These are phyloP conservation scores for Annulohypoxylon bovei DNA, from an alignment of 495 filamentous ascomycete species.

Conservation along the genomic window DNA sequence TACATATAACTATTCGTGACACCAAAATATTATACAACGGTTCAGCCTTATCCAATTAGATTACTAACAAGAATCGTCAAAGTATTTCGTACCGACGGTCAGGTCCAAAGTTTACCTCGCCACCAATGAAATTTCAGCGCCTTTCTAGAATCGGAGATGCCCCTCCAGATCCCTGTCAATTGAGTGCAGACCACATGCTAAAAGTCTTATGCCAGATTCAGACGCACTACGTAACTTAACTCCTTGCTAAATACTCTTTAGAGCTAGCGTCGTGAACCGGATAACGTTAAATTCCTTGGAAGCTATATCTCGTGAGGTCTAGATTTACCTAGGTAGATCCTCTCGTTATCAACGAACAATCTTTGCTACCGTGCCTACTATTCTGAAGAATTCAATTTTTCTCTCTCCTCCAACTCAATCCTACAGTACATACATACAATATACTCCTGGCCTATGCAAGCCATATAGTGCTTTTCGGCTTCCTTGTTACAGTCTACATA, in stretches of 20 bases:
- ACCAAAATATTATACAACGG: slow-evolving; percentile 25
- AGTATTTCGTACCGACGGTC: slow-evolving; percentile 2
- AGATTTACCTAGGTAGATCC: neutral
- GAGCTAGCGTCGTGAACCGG: slow-evolving; percentile 13
- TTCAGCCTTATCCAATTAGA: slow-evolving; percentile 27
- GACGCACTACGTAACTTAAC: slow-evolving; percentile 26
- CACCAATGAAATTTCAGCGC: slow-evolving; percentile 33
- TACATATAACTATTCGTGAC: slow-evolving; percentile 17
- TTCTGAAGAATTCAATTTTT: slow-evolving; percentile 13
- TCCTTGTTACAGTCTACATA: slow-evolving; percentile 12
- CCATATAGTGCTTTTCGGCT: slow-evolving; percentile 12
- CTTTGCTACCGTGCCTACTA: too few species aligned
- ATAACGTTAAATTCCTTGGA: slow-evolving; percentile 21
- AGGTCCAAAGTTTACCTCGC: slow-evolving; percentile 13
- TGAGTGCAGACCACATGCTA: slow-evolving; percentile 25
- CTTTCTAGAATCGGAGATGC: slow-evolving; percentile 41
- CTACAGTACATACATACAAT: neutral
- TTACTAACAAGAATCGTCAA: slow-evolving; percentile 9
- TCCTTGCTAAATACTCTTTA: slow-evolving; percentile 31
- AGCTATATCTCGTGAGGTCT: slow-evolving; percentile 26
- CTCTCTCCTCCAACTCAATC: slow-evolving; percentile 20
- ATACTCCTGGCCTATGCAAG: slow-evolving; percentile 8
- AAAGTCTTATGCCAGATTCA: slow-evolving; percentile 10
- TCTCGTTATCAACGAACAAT: slow-evolving; percentile 41
- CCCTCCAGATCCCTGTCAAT: slow-evolving; percentile 36